Percentiles rank a stretch among this genome's conserved stretches.
Conservation (phyloP, 1,284 basidiomycete genomes). For the Stereum hirsutum region DNA sequence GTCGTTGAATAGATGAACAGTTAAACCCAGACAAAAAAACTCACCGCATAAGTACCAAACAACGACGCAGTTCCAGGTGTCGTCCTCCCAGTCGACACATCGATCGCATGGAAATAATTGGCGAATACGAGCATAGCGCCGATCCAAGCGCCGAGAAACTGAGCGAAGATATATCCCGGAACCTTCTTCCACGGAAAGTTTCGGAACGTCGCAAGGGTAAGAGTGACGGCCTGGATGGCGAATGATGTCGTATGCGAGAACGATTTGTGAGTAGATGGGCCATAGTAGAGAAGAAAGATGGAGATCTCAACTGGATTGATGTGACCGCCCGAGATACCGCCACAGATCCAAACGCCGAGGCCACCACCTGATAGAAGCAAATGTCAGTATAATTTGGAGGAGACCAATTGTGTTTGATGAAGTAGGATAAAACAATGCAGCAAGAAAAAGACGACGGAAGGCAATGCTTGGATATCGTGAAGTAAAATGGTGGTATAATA, state of each 20-base stretch:
- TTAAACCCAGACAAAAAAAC: slow-evolving; percentile 16
- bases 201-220: slow-evolving; percentile 60
- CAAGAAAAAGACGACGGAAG: no score
- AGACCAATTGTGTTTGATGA: no score
- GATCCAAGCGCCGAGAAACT: slow-evolving; percentile 61
- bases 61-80: slow-evolving; percentile 55
- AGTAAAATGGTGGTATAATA: not conserved
- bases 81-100: slow-evolving; percentile 65
- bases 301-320: slow-evolving; percentile 61
- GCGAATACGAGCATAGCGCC: slow-evolving; percentile 66
- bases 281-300: slow-evolving; percentile 4
- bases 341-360: slow-evolving; percentile 60
- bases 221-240: slow-evolving; percentile 31
- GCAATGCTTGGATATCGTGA: not conserved
- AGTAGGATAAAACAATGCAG: no score
- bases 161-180: slow-evolving; percentile 60
- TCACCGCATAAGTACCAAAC: slow-evolving; percentile 65
- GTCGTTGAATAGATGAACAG: not conserved
- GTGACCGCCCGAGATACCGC: slow-evolving; percentile 67
- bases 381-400: not conserved
- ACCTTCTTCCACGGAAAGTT: slow-evolving; percentile 77
- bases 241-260: not conserved
- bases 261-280: slow-evolving; percentile 19
- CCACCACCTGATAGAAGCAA: slow-evolving; percentile 26
- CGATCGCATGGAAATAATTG: slow-evolving; percentile 72